Percentiles rank a stretch among this genome's conserved stretches.
These are phyloP conservation scores for Achlya hypogyna DNA, from an alignment of 352 stramenopile genomes.

Conservation along the genomic window DNA sequence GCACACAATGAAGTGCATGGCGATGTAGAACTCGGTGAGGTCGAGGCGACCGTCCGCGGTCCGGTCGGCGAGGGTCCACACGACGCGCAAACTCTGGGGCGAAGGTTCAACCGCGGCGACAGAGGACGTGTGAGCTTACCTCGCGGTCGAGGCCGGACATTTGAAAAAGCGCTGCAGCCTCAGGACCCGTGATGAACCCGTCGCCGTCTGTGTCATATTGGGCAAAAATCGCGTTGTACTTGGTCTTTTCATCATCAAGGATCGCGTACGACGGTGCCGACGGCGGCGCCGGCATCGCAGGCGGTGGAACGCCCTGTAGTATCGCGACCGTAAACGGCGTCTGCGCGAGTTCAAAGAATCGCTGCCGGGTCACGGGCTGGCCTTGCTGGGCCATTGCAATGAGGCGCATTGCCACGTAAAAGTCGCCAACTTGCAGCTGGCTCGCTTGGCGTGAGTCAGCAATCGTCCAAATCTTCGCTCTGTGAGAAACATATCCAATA, in stretches of 20 bases:
- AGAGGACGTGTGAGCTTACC: conserved; percentile 30
- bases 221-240: conserved; percentile 89
- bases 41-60: conserved; percentile 89
- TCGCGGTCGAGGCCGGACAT: conserved; percentile 88
- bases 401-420: conserved; percentile 80
- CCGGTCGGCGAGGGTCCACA: conserved; percentile 89
- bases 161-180: conserved; percentile 88
- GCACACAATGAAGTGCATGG: conserved; percentile 96
- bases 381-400: conserved; percentile 77
- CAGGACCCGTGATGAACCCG: conserved; percentile 82
- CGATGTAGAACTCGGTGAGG: conserved; percentile 89
- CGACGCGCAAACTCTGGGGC: conserved; percentile 58
- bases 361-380: conserved; percentile 50
- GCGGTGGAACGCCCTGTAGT: conserved; percentile 55
- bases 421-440: conserved; percentile 68
- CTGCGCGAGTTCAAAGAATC: conserved; percentile 53
- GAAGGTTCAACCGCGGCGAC: neutral
- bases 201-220: conserved; percentile 87
- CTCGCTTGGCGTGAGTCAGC: conserved; percentile 58
- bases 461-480: conserved; percentile 65
- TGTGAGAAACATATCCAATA: neutral
- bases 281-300: conserved; percentile 19
- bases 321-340: conserved; percentile 46
- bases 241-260: conserved; percentile 76
- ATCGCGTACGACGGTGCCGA: conserved; percentile 54